These are phyloP conservation scores for Cerrena zonata DNA, from an alignment of 1,284 basidiomycete species.

Conservation along the genomic window DNA sequence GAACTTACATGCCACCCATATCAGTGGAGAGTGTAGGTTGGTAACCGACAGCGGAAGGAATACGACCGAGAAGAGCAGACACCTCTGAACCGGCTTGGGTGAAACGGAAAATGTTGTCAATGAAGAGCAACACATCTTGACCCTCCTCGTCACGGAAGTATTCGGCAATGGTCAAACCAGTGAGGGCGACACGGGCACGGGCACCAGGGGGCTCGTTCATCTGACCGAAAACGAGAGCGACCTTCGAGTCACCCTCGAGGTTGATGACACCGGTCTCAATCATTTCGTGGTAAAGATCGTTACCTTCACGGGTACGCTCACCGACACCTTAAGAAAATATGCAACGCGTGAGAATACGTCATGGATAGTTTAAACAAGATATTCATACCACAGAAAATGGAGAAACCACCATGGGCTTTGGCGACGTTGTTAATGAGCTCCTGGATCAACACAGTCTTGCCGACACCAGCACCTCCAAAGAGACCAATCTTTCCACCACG, in stretches of 20 bases:
- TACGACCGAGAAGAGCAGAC: constrained; percentile 98
- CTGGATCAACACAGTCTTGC: constrained; percentile 98
- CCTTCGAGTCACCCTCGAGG: constrained; percentile 96
- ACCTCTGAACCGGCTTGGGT: constrained; percentile 99
- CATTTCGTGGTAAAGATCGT: constrained; percentile 99
- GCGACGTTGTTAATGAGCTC: constrained; percentile 99
- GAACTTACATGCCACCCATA: constrained; percentile 95
- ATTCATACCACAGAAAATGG: constrained; percentile 92
- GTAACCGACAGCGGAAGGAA: constrained; percentile 99
- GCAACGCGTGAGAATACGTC: background rate
- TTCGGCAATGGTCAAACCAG: constrained; percentile 97
- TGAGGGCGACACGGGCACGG: constrained; percentile 98
- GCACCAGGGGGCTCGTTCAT: constrained; percentile 99
- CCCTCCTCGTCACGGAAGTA: constrained; percentile 99
- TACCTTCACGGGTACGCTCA: constrained; percentile 99
- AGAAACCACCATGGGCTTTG: constrained; percentile 99
- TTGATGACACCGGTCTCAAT: constrained; percentile 99
- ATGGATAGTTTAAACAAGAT: constrained; percentile 1
- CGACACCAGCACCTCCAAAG: constrained; percentile 99
- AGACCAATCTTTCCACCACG: constrained; percentile 99
- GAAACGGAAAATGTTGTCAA: constrained; percentile 99
- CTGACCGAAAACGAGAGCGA: constrained; percentile 99
- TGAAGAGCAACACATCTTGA: constrained; percentile 99
- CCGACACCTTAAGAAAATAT: constrained; percentile 70
- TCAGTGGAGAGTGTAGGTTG: constrained; percentile 98